phyloP scores from a whole-genome alignment of 768 basidiomycete genomes.

The Megacollybia marginata region DNA sequence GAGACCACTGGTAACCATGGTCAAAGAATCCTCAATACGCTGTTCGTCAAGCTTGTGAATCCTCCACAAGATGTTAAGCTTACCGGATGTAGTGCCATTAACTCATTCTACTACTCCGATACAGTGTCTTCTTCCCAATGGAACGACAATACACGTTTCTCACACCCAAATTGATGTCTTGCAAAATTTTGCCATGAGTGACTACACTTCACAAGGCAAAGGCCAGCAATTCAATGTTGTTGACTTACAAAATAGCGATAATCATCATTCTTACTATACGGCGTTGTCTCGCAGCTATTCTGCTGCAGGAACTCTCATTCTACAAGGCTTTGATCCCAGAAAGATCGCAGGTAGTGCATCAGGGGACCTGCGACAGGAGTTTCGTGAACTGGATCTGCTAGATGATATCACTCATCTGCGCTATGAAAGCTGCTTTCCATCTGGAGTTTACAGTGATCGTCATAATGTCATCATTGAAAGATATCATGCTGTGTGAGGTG shows the following conservation, averaged over 20 bases:
- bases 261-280: neutral
- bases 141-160: neutral
- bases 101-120: neutral
- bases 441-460: too few species aligned
- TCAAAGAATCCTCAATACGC: neutral
- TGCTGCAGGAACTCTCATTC: neutral
- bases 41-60: neutral
- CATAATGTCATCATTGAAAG: too few species aligned
- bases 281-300: neutral
- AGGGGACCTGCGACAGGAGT: conserved; percentile 2
- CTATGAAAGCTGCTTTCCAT: too few species aligned
- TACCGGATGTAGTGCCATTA: neutral
- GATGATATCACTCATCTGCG: too few species aligned
- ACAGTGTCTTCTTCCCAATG: neutral
- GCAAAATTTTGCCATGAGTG: neutral
- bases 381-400: too few species aligned
- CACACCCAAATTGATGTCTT: neutral
- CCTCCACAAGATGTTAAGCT: neutral
- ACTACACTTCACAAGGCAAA: neutral
- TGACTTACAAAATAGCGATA: neutral
- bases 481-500: too few species aligned
- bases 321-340: neutral
- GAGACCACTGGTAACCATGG: neutral
- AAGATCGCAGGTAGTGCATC: neutral
- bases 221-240: neutral